phyloP scores from a whole-genome alignment of 495 filamentous ascomycete genomes.

The Neurospora sp. region DNA sequence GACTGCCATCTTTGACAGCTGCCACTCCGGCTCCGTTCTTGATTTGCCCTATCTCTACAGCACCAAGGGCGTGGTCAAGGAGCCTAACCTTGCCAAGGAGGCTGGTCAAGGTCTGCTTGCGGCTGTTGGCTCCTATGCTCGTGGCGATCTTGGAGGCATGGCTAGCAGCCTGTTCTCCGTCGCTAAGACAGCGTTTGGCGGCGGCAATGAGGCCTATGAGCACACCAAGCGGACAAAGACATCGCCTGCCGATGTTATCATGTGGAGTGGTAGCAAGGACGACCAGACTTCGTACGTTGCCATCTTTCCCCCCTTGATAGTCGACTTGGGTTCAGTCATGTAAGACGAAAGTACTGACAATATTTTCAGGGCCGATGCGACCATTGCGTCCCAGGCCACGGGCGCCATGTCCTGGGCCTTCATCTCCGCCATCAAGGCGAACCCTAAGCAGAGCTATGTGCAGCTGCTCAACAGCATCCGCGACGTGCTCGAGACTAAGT shows the following conservation, averaged over 20 bases:
- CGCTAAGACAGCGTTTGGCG: constrained; percentile 77
- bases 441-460: constrained; percentile 93
- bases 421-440: constrained; percentile 78
- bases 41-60: constrained; percentile 96
- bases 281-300: constrained; percentile 74
- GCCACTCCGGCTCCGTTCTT: constrained; percentile 92
- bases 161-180: constrained; percentile 63
- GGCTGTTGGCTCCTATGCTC: constrained; percentile 72
- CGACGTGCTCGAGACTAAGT: constrained; percentile 75
- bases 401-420: constrained; percentile 98
- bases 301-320: neutral
- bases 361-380: constrained; percentile 45
- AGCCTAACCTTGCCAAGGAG: constrained; percentile 94
- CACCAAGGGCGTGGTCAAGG: constrained; percentile 90
- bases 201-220: constrained; percentile 69
- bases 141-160: constrained; percentile 72
- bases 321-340: neutral
- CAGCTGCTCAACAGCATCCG: constrained; percentile 90
- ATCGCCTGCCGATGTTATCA: constrained; percentile 90
- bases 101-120: constrained; percentile 81
- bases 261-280: constrained; percentile 97
- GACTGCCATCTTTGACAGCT: constrained; percentile 96
- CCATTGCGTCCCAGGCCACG: constrained; percentile 69
- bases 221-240: constrained; percentile 82
- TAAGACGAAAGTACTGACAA: constrained; percentile 21